Evolutionary conservation across 1,139 yeast species (phyloP).

Genomic region (Taphrina sp.): DNA sequence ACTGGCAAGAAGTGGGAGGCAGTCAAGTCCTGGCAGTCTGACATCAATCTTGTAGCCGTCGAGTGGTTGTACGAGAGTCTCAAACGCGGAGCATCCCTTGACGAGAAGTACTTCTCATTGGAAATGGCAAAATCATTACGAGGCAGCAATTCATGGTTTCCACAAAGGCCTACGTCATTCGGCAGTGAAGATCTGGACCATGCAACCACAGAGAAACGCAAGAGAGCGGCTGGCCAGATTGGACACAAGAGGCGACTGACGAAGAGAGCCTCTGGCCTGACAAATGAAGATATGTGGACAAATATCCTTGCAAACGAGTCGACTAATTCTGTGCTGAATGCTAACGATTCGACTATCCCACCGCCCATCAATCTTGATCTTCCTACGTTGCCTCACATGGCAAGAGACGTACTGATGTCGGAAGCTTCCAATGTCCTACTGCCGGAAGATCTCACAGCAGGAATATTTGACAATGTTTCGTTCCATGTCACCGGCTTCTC

Average conservation of each 20-base stretch:
- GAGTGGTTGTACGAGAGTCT: conserved; percentile 54
- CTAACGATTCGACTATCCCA: not conserved
- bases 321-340: not conserved
- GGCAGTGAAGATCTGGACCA: not conserved
- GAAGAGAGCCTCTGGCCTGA: not conserved
- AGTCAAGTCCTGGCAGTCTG: conserved; percentile 59
- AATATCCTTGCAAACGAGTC: conserved; percentile 1
- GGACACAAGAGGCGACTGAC: not conserved
- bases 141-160: conserved; percentile 16
- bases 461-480: not conserved
- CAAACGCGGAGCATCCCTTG: conserved; percentile 34
- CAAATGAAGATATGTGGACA: conserved; percentile 4
- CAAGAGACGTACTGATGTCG: too few relatives aligned
- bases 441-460: not conserved
- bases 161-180: not conserved
- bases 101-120: conserved; percentile 29
- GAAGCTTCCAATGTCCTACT: not conserved
- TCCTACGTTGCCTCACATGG: too few relatives aligned
- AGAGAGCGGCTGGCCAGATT: not conserved
- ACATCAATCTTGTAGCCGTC: conserved; percentile 68
- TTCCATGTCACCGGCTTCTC: conserved; percentile 13
- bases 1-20: conserved; percentile 62
- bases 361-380: conserved; percentile 7
- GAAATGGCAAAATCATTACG: conserved; percentile 7
- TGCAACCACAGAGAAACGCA: conserved; percentile 6